These are phyloP conservation scores for Psilocybe cubensis DNA, from an alignment of 768 basidiomycete genomes.

Conservation along the genomic window DNA sequence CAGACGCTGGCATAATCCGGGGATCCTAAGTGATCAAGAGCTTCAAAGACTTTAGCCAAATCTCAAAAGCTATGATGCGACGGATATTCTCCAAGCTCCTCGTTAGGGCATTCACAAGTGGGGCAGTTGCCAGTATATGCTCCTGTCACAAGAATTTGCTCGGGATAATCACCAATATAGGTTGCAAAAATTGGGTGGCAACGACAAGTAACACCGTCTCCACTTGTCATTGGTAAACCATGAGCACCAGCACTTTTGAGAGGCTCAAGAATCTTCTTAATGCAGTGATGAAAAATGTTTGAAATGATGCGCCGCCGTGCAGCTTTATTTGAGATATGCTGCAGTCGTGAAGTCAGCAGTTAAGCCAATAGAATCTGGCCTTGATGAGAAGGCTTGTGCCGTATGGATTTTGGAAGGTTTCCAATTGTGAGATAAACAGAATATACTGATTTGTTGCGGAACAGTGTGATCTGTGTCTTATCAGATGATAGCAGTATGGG, in stretches of 20 bases:
- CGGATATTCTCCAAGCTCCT: not conserved
- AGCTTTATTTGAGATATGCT: conserved; percentile 11
- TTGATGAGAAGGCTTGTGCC: conserved; percentile 31
- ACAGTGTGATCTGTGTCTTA: conserved; percentile 35
- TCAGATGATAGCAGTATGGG: conserved; percentile 41
- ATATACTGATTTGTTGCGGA: conserved; percentile 41
- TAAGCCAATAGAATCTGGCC: conserved; percentile 41
- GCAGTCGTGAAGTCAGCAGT: conserved; percentile 35
- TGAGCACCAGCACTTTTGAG: conserved; percentile 20
- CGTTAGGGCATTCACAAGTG: not conserved
- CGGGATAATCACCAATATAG: conserved; percentile 37
- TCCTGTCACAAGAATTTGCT: conserved; percentile 38
- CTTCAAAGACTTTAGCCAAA: conserved; percentile 11
- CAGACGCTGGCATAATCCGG: too few species aligned
- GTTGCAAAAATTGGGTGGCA: conserved; percentile 18
- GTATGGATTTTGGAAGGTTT: conserved; percentile 36
- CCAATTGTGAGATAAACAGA: conserved; percentile 49
- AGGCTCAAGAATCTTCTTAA: conserved; percentile 31
- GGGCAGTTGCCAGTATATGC: conserved; percentile 2
- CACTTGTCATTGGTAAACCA: conserved; percentile 36
- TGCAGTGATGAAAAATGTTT: conserved; percentile 41
- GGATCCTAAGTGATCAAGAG: conserved; percentile 10
- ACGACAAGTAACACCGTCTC: conserved; percentile 28
- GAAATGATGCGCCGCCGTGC: conserved; percentile 13
- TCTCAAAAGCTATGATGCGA: not conserved